Evolutionary conservation across 768 basidiomycete species (phyloP).

Genomic region (Filobasidium wieringae): DNA sequence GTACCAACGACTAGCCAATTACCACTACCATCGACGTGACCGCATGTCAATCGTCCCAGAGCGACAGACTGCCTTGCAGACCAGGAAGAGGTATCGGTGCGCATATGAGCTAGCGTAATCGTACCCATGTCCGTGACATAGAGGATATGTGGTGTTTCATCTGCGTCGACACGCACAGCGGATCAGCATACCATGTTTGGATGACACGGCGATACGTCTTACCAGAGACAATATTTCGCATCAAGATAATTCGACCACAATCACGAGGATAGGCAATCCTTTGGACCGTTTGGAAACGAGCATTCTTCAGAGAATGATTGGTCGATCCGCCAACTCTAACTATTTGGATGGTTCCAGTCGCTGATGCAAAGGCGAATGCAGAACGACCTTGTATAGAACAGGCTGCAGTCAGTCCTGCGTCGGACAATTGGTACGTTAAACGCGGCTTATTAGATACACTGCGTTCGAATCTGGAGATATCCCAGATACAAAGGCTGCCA

Average conservation of each 20-base stretch:
- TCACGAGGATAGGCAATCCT: conserved; percentile 18
- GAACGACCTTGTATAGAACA: conserved; percentile 12
- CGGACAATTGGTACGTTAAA: conserved; percentile 52
- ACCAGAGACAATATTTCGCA: conserved; percentile 6
- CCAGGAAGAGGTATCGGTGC: conserved; percentile 66
- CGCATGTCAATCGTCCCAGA: conserved; percentile 69
- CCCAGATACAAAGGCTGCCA: conserved; percentile 43
- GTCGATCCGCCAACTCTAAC: conserved; percentile 19
- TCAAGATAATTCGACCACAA: conserved; percentile 21
- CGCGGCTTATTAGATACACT: conserved; percentile 72
- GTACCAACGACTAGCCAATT: conserved; percentile 87
- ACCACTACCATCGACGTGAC: conserved; percentile 71
- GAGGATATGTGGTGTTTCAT: conserved; percentile 60
- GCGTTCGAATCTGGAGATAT: conserved; percentile 72
- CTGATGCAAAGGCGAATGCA: conserved; percentile 13
- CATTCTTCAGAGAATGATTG: conserved; percentile 23
- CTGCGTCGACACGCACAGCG: background rate
- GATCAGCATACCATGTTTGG: no score
- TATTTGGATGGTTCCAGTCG: conserved; percentile 16
- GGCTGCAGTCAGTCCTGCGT: conserved; percentile 24
- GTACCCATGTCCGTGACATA: conserved; percentile 71
- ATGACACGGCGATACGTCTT: no score
- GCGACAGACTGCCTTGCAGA: conserved; percentile 58
- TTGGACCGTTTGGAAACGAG: conserved; percentile 26
- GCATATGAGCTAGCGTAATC: conserved; percentile 66